Base-by-base conservation (phyloP, 2,329 filamentous ascomycete species). In the Scedosporium apiospermum region DNA sequence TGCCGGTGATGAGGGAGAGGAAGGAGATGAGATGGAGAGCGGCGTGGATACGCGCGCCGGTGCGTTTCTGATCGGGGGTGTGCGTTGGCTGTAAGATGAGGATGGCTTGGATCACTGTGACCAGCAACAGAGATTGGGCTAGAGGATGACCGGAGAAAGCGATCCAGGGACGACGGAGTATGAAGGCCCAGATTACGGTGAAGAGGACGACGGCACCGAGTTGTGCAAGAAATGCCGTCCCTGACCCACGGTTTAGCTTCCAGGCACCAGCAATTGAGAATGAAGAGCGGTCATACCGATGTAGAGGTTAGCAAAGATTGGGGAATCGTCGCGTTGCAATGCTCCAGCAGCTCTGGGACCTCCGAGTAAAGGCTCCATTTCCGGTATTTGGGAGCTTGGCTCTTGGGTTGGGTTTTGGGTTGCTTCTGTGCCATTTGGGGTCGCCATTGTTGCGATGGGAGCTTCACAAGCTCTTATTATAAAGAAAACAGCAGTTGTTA, bases 121-220 rank as follows among this genome's bases (percentile, higher is more conserved):
- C 80, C 64, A 96, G 74, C 58, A 86, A 92, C 63, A 88, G 67
- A 10, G 78, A 80, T 75, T 83, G 80, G 64, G 87, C 78, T 71
- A 97, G 86, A 6, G 93, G 93, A 74, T 98, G 93, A 7, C 88
- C 86, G 18, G 91, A 92, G 82, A 98, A 96, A 68, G 96, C 85
- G 46, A 90, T 89, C 65, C 96, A 71, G 34, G 78, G 74, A 62
- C 87, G 80, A 51, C 85, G 82, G 71, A 96, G 85, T 66, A 97
- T 83, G 63, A 83, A 83, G 57, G 85, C 84, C 91, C 91, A 96
- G 67, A 96, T 81, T 63, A 93, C 84, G 42, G 85, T 84, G 58
- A 86, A 78, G 65, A 97, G 83, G 66, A 96, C 83, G 75, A 91
- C 78, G 62, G 88, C 84, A 63, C 91, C 93, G 53, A 84, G 82